A percentile compares a stretch with the other conserved stretches of the same genome.
These are phyloP conservation scores for Aspergillus ostianus DNA, from an alignment of 495 filamentous ascomycete genomes.

Conservation along the genomic window DNA sequence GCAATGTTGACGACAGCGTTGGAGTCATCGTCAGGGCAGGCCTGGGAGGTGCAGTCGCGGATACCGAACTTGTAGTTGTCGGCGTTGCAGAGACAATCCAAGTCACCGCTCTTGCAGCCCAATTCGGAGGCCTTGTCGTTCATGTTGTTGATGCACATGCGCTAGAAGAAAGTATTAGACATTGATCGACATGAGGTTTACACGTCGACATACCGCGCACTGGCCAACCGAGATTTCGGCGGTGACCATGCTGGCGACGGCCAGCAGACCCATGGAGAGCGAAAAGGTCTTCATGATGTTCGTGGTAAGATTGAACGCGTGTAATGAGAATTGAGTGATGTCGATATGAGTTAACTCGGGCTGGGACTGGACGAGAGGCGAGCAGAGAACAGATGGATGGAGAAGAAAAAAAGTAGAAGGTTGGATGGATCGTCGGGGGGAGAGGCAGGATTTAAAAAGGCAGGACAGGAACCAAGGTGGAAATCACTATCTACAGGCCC, in stretches of 20 bases:
- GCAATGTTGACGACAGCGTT: constrained; percentile 37
- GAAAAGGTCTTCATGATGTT: constrained; percentile 45
- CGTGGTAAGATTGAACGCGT: background rate
- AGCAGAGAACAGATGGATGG: constrained; percentile 2
- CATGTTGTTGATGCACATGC: constrained; percentile 75
- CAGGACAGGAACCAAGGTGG: constrained; percentile 7
- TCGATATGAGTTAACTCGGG: constrained; percentile 5
- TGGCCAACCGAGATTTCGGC: constrained; percentile 32
- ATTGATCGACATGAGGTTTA: background rate
- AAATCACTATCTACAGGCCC: constrained; percentile 7
- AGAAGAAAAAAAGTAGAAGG: constrained; percentile 3
- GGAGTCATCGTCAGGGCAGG: constrained; percentile 54
- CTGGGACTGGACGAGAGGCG: background rate
- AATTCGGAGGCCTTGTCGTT: constrained; percentile 55
- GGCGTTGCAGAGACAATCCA: constrained; percentile 69
- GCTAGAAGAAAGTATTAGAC: constrained; percentile 41
- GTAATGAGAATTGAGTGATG: constrained; percentile 1
- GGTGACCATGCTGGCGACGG: constrained; percentile 28
- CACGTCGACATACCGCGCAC: constrained; percentile 37
- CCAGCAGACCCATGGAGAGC: constrained; percentile 36
- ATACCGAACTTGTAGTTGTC: constrained; percentile 70
- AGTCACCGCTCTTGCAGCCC: constrained; percentile 56
- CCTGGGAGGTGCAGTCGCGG: constrained; percentile 71
- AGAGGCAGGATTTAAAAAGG: constrained; percentile 17
- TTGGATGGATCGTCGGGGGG: constrained; percentile 12